phyloP scores from a whole-genome alignment of 2,329 filamentous ascomycete genomes.

The Colletotrichum trifolii region DNA sequence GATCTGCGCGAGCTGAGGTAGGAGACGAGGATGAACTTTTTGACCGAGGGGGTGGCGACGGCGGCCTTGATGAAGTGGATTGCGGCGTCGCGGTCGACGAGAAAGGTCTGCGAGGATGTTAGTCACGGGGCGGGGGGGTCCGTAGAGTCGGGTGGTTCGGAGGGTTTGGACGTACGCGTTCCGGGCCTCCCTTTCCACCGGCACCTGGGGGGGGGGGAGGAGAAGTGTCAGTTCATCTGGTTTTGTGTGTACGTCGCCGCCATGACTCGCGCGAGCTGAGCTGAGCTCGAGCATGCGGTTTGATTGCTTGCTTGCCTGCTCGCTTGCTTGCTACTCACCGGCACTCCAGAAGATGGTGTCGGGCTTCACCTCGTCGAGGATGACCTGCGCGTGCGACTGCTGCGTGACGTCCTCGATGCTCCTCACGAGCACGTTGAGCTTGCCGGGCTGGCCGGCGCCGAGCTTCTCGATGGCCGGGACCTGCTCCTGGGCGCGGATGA shows the following conservation, averaged over 20 bases:
- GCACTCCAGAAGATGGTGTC: constrained; percentile 78
- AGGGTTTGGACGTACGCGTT: constrained; percentile 50
- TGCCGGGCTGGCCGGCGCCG: constrained; percentile 67
- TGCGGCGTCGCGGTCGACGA: constrained; percentile 73
- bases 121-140: constrained; percentile 9
- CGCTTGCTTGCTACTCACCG: constrained; percentile 54
- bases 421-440: constrained; percentile 74
- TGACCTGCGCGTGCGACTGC: constrained; percentile 68
- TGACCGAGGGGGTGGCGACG: constrained; percentile 63
- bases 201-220: constrained; percentile 53
- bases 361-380: constrained; percentile 70
- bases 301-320: no score
- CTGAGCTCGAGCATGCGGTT: not conserved
- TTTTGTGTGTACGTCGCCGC: not conserved
- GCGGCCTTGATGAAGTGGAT: constrained; percentile 71
- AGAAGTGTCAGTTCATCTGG: constrained; percentile 29
- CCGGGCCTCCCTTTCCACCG: constrained; percentile 67
- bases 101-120: constrained; percentile 57
- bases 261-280: constrained; percentile 1
- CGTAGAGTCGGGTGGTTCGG: not conserved
- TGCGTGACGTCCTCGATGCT: constrained; percentile 78
- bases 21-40: constrained; percentile 73
- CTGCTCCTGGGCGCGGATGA: constrained; percentile 81
- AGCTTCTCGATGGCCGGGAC: constrained; percentile 71
- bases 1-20: constrained; percentile 65